Conservation (phyloP, 139 green algal genomes). For the Diplosphaera chodatii region DNA sequence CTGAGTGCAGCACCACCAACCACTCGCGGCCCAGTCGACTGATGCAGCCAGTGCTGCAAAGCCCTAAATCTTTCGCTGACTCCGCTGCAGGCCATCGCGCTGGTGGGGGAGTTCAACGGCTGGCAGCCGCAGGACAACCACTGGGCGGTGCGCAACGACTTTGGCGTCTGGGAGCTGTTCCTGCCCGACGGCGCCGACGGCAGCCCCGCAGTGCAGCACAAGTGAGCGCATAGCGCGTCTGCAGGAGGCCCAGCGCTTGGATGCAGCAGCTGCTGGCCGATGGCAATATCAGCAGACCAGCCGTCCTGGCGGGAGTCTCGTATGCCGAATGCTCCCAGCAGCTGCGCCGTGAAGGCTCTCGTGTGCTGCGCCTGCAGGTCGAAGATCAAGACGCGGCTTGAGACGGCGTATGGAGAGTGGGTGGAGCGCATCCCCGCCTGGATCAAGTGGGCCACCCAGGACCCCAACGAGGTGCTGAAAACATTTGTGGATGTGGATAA, state of each 20-base stretch:
- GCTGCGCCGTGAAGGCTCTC: too few relatives aligned
- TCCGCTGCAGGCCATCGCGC: conserved; percentile 42
- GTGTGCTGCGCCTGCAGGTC: conserved; percentile 32
- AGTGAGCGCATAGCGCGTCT: conserved; percentile 19
- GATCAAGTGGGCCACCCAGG: conserved; percentile 90
- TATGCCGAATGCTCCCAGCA: too few relatives aligned
- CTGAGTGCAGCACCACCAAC: too few relatives aligned
- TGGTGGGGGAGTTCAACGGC: conserved; percentile 95
- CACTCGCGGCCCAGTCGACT: too few relatives aligned
- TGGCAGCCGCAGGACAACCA: conserved; percentile 75
- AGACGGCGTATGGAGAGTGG: conserved; percentile 72
- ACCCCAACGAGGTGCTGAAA: conserved; percentile 83
- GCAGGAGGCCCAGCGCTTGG: too few relatives aligned
- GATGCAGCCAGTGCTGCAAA: too few relatives aligned
- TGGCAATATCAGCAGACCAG: too few relatives aligned
- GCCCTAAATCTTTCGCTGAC: too few relatives aligned
- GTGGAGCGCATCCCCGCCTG: conserved; percentile 88
- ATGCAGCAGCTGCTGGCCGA: too few relatives aligned
- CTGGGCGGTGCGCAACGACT: conserved; percentile 84
- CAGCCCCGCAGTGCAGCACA: conserved; percentile 66
- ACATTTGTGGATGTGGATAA: too few relatives aligned
- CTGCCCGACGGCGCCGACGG: conserved; percentile 73
- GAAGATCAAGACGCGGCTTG: conserved; percentile 78
- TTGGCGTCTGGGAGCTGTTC: conserved; percentile 84
- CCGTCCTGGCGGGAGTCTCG: too few relatives aligned